Evolutionary conservation across 805 yeast genomes (phyloP), one percentile per base, ranked within the genome.

Genomic region (Diddensiella santjacobensis): DNA sequence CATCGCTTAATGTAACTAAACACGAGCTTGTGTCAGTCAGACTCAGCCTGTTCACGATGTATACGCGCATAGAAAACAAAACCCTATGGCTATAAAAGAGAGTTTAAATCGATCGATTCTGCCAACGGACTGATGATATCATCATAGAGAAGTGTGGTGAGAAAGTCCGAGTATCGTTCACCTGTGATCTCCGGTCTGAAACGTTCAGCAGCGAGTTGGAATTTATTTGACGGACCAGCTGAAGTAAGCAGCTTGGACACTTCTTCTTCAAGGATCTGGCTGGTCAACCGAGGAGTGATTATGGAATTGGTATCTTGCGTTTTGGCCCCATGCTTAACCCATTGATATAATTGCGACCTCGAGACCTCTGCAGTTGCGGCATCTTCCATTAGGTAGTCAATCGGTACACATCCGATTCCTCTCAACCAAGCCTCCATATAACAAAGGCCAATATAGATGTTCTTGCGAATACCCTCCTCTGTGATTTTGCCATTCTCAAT

Each of bases 341-440:
- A 83, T 63, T 81, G 84, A 76, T 83, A 77, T 56, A 81, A 74
- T 66, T 79, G 84, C 26, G 81, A 73, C 56, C 87, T 74, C 20
- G 84, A 80, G 19, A 81, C 85, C 63, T 81, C 86, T 41, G 86
- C 87, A 44, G 86, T 81, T 43, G 86, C 86, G 22, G 87, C 87
- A 58, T 81, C 87, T 67, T 81, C 87, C 87, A 81, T 81, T 64
- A 81, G 72, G 63, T 74, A 78, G 71, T 82, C 80, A 66, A 81
- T 81, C 46, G 87, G 86, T 43, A 81, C 85, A 65, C 85, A 80
- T 4, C 87, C 87, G 48, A 77, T 63, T 44, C 83, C 82, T 52
- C 83, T 71, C 55, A 81, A 77, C 86, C 86, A 81, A 23, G 84
- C 84, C 68, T 80, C 86, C 68, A 80, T 79, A 68, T 81, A 81